Base-by-base conservation (phyloP, 306 rosid genomes). In the Parietaria judaica region DNA sequence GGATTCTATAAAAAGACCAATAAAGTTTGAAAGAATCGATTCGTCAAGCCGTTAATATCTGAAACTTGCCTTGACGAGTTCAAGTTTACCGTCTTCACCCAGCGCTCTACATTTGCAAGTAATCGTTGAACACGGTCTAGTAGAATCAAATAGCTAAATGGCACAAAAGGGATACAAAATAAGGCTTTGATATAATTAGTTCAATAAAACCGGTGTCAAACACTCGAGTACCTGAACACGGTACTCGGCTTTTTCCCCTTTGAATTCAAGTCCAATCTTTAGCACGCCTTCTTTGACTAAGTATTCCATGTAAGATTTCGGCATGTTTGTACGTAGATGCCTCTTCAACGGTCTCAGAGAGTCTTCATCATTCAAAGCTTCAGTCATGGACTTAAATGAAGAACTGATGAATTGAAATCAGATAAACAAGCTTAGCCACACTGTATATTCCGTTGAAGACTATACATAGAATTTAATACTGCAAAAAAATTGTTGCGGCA, bases 211-310 rank as follows among this genome's bases (percentile, higher is more conserved):
- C 9, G 9, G 5, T 49, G 15, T n/a, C 13, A 10, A 49, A 49
- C 53, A 11, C 9, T 4, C 8, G 45, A 41, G 9, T 74, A 81
- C 86, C 78, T 73, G 63, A 4, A 81, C 75, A 23, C 56, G 67
- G 74, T 70, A 83, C n/a, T 49, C 12, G 7, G 78, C 80, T 59
- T 78, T 84, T 48, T 79, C 82, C 61, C 48, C 64, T 60, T 17
- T 70, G 70, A 73, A 82, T 8, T 71, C 51, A 64, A 71, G 51
- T 4, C 76, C 78, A 70, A 70, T 65, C 3, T 51, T 46, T 8
- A 70, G 65, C 38, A 51, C 57, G 38, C 56, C 79, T 58, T 74
- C 56, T 2, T 44, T 37, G 12, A 56, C 14, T 36, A 78, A 57
- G 53, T 73, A 56, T 41, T 82, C 81, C 66, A 71, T 61, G 64